Evolutionary conservation across 2,329 filamentous ascomycete genomes (phyloP).

Genomic region (Colletotrichum musicola): DNA sequence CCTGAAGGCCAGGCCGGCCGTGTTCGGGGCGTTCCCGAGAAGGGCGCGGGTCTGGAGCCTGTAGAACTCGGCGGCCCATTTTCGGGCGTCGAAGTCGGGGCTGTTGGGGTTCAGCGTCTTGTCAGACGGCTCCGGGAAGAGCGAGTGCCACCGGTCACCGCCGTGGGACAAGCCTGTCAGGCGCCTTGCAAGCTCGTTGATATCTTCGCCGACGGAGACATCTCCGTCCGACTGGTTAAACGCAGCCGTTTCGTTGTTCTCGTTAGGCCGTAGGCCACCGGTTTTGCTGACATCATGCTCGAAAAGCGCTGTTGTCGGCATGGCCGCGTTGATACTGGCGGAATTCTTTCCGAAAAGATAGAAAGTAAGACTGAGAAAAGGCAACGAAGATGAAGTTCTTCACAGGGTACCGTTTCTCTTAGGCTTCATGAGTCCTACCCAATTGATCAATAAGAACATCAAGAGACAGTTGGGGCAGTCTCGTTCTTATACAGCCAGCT

Average conservation of each 20-base stretch:
- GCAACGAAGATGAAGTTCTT: not conserved
- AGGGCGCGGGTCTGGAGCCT: conserved; percentile 42
- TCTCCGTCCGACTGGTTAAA: not conserved
- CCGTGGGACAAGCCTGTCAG: conserved; percentile 45
- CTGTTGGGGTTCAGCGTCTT: conserved; percentile 54
- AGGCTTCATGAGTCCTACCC: too few relatives aligned
- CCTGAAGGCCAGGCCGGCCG: conserved; percentile 53
- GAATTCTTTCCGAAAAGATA: not conserved
- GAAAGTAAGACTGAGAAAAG: not conserved
- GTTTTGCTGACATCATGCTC: not conserved
- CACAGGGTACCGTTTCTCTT: too few relatives aligned
- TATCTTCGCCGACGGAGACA: conserved; percentile 26
- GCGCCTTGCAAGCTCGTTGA: conserved; percentile 46
- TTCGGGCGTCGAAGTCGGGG: conserved; percentile 54
- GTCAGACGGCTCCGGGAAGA: conserved; percentile 44
- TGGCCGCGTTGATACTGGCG: not conserved
- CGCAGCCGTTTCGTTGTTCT: not conserved
- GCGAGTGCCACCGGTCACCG: conserved; percentile 25
- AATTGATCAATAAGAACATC: too few relatives aligned
- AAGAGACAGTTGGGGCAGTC: too few relatives aligned
- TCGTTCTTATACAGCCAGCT: too few relatives aligned
- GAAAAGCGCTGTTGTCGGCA: conserved; percentile 15
- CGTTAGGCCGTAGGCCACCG: too few relatives aligned
- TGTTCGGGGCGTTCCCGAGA: conserved; percentile 45
- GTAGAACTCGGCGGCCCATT: conserved; percentile 58